Percentiles rank a stretch among this genome's conserved stretches.
phyloP scores from a whole-genome alignment of 176 grass and related monocot genomes.

The Eremochloa ophiuroides region DNA sequence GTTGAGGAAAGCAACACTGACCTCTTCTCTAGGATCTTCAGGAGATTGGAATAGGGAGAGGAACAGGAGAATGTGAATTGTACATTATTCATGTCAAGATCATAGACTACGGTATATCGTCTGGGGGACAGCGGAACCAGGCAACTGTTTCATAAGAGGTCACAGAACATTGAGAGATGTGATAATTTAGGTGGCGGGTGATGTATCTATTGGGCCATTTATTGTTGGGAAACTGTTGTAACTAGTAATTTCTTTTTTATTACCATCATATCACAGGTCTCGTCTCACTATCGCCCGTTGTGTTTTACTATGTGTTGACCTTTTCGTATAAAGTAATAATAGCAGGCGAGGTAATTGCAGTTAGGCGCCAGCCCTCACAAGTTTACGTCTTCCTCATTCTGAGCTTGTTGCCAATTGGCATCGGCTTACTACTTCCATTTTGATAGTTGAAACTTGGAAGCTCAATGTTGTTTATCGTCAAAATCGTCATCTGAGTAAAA shows the following conservation, averaged over 20 bases:
- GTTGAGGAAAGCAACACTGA: slow-evolving; percentile 77
- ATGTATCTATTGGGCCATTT: slow-evolving; percentile 54
- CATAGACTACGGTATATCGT: slow-evolving; percentile 41
- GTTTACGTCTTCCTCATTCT: not conserved
- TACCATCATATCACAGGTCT: slow-evolving; percentile 28
- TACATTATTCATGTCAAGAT: slow-evolving; percentile 54
- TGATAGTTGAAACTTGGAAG: not conserved
- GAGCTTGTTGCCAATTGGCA: not conserved
- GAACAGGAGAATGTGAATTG: slow-evolving; percentile 80
- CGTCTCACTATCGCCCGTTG: slow-evolving; percentile 5
- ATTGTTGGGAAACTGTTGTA: slow-evolving; percentile 48
- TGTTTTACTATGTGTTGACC: slow-evolving; percentile 11
- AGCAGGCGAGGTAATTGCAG: slow-evolving; percentile 6
- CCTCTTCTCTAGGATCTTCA: slow-evolving; percentile 54
- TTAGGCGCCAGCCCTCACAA: not conserved
- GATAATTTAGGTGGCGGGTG: slow-evolving; percentile 44
- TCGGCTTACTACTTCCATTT: not conserved
- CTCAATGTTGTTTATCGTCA: not conserved
- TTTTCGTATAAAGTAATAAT: slow-evolving; percentile 32
- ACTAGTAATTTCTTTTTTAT: slow-evolving; percentile 38
- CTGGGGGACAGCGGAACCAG: slow-evolving; percentile 40
- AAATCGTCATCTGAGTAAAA: not conserved
- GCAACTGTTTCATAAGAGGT: slow-evolving; percentile 72
- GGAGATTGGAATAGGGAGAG: slow-evolving; percentile 86
- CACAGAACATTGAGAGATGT: slow-evolving; percentile 36